These are phyloP conservation scores for Suhomyces xylopsoci DNA, from an alignment of 805 yeast genomes.

Conservation along the genomic window DNA sequence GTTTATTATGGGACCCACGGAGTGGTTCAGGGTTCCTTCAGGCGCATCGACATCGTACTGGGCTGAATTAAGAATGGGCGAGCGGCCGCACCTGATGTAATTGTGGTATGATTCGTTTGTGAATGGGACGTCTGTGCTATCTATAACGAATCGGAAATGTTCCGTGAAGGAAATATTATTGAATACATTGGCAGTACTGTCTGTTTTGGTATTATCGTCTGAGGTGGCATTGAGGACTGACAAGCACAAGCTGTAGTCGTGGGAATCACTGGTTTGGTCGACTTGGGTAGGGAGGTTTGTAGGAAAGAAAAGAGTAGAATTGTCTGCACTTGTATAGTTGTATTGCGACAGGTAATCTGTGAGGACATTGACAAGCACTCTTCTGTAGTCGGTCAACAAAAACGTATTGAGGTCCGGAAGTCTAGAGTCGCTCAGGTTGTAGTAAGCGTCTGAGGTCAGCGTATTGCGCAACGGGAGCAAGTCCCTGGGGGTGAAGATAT, in stretches of 20 bases:
- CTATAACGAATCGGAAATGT: constrained; percentile 31
- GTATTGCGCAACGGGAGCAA: constrained; percentile 10
- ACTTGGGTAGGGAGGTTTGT: constrained; percentile 1
- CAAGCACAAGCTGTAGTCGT: background rate
- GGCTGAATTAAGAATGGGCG: constrained; percentile 57
- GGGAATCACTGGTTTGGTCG: constrained; percentile 1
- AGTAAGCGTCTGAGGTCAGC: constrained; percentile 11
- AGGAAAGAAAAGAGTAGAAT: constrained; percentile 13
- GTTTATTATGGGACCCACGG: constrained; percentile 24
- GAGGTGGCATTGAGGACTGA: background rate
- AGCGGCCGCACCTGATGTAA: constrained; percentile 54
- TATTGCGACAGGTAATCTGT: constrained; percentile 21
- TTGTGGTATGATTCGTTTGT: constrained; percentile 33
- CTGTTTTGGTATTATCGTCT: background rate
- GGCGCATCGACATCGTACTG: constrained; percentile 5
- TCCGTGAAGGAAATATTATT: constrained; percentile 13
- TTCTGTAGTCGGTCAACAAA: constrained; percentile 23
- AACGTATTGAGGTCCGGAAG: constrained; percentile 30
- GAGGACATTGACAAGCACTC: constrained; percentile 24
- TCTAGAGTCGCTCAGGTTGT: constrained; percentile 17
- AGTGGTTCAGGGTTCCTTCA: constrained; percentile 1
- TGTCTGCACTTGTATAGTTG: constrained; percentile 21
- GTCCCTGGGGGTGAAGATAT: constrained; percentile 28
- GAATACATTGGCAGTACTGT: constrained; percentile 2
- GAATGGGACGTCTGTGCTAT: constrained; percentile 36